Percentiles rank a stretch among this genome's conserved stretches.
Evolutionary conservation across 495 filamentous ascomycete species (phyloP).

Genomic region (Niebla homalea): DNA sequence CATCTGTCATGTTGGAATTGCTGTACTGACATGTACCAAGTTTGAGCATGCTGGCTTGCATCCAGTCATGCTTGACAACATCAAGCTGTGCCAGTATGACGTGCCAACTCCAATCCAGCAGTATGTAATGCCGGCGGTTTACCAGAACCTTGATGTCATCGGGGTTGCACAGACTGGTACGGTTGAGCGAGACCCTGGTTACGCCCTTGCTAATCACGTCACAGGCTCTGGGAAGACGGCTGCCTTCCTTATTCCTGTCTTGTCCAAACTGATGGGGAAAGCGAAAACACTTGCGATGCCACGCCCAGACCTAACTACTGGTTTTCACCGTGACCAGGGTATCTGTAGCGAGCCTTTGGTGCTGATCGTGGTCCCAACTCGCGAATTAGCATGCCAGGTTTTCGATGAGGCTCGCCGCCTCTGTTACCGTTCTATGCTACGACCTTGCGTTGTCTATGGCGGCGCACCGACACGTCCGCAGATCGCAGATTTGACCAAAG

Average conservation of each 20-base stretch:
- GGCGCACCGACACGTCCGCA: slow-evolving; percentile 58
- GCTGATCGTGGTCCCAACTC: slow-evolving; percentile 70
- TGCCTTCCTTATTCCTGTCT: slow-evolving; percentile 76
- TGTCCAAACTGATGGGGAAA: slow-evolving; percentile 90
- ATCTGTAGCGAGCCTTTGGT: slow-evolving; percentile 74
- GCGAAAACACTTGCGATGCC: slow-evolving; percentile 66
- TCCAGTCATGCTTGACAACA: slow-evolving; percentile 66
- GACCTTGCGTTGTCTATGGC: slow-evolving; percentile 84
- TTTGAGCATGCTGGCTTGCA: slow-evolving; percentile 76
- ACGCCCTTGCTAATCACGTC: neutral
- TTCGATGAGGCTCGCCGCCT: slow-evolving; percentile 86
- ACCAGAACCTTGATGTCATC: slow-evolving; percentile 62
- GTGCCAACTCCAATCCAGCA: slow-evolving; percentile 75
- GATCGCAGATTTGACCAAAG: slow-evolving; percentile 55
- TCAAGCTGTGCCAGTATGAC: slow-evolving; percentile 50
- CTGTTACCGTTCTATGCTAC: slow-evolving; percentile 87
- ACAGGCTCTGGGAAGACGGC: slow-evolving; percentile 92
- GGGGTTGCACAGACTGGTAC: slow-evolving; percentile 85
- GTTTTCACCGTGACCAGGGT: slow-evolving; percentile 26
- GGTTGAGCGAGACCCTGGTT: slow-evolving; percentile 11
- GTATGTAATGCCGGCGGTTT: slow-evolving; percentile 66
- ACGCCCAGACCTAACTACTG: slow-evolving; percentile 45
- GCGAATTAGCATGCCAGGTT: slow-evolving; percentile 85
- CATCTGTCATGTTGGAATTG: neutral
- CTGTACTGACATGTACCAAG: slow-evolving; percentile 15